phyloP scores from a whole-genome alignment of 2,329 filamentous ascomycete species.

The Curvularia eragrostidis region DNA sequence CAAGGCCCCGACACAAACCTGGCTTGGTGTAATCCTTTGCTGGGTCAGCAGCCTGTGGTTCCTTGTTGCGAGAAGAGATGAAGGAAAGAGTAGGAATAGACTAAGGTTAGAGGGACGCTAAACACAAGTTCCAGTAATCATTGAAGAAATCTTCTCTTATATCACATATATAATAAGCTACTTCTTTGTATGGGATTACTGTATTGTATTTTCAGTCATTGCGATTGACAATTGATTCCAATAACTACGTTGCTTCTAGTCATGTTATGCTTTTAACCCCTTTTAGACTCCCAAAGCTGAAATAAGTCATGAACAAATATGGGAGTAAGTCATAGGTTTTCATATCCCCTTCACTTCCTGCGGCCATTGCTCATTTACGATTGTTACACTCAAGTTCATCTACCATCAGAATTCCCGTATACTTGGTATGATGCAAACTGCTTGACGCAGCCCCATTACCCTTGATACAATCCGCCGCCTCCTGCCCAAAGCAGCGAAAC shows the following conservation, averaged over 20 bases:
- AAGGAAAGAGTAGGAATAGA: conserved; percentile 47
- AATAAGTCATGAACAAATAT: neutral
- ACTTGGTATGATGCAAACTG: conserved; percentile 22
- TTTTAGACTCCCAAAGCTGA: too few relatives aligned
- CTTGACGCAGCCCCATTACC: conserved; percentile 15
- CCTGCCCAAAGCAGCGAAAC: conserved; percentile 26
- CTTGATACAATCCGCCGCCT: conserved; percentile 23
- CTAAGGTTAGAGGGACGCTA: conserved; percentile 45
- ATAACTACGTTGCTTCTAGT: neutral
- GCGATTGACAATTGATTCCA: neutral
- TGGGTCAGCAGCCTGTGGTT: conserved; percentile 61
- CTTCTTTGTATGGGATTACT: neutral
- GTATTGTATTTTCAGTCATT: neutral
- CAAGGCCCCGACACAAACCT: conserved; percentile 59
- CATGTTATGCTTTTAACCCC: neutral
- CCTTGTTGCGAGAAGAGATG: conserved; percentile 51
- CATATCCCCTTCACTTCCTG: too few relatives aligned
- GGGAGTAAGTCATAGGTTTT: too few relatives aligned
- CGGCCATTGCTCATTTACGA: neutral
- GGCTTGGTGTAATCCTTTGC: conserved; percentile 60
- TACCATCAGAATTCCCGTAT: conserved; percentile 21
- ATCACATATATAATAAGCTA: neutral
- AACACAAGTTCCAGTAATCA: too few relatives aligned
- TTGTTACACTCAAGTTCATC: conserved; percentile 5
- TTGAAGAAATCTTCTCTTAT: neutral